Evolutionary conservation across 768 basidiomycete species (phyloP).

Genomic region (Rhodotorula diobovata): DNA sequence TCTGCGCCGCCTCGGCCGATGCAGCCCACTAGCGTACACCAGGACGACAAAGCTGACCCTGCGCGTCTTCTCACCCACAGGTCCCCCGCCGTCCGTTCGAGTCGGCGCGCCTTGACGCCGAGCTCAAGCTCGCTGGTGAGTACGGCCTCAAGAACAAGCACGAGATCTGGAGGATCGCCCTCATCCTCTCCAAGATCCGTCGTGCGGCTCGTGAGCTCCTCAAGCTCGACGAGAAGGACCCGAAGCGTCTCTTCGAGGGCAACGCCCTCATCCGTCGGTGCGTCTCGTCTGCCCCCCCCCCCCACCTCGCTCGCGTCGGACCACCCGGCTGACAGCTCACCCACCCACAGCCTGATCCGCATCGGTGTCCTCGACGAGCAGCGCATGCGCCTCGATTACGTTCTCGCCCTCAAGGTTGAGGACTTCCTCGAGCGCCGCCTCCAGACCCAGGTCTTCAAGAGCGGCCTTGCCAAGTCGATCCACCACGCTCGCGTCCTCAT

Average conservation of each 20-base stretch:
- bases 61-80: not conserved
- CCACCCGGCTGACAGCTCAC: constrained; percentile 48
- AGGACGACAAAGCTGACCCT: too few relatives aligned
- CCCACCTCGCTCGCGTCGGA: not conserved
- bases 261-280: constrained; percentile 76
- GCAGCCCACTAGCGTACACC: too few relatives aligned
- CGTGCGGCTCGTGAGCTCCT: constrained; percentile 99
- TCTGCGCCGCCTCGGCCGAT: too few relatives aligned
- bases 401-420: constrained; percentile 96
- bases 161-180: constrained; percentile 99
- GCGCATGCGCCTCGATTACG: constrained; percentile 99
- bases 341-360: constrained; percentile 65
- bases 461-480: constrained; percentile 92
- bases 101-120: constrained; percentile 75
- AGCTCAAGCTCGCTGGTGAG: constrained; percentile 99
- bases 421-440: constrained; percentile 99
- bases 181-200: constrained; percentile 98
- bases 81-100: constrained; percentile 41
- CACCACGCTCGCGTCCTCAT: constrained; percentile 98
- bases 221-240: constrained; percentile 98
- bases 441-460: constrained; percentile 99
- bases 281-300: too few relatives aligned
- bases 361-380: constrained; percentile 99
- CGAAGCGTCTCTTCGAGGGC: constrained; percentile 94
- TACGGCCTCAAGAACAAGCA: constrained; percentile 99